Evolutionary conservation across 1,139 yeast genomes (phyloP), one percentile per base, ranked within the genome.

Genomic region (Debaryomyces udenii): DNA sequence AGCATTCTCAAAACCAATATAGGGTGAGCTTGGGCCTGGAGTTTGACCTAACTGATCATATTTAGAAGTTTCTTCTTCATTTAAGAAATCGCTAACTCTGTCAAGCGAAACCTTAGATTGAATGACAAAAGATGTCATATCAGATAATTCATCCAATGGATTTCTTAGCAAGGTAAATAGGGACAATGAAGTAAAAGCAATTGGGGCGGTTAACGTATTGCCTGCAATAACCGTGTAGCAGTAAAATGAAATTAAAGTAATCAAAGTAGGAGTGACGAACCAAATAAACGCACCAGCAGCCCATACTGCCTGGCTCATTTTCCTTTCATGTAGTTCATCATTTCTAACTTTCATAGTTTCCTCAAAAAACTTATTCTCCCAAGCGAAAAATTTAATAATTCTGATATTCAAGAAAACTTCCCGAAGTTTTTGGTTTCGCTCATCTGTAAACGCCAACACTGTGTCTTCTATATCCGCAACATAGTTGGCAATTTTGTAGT

Each of bases 391-490:
- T 65, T 93, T 93, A 70, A 93, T 85, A 55, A 93, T 88, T 62
- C 98, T 80, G 49, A 93, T 91, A 51, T 94, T 86, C 64, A 86
- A 95, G 53, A 93, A 81, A n/a, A 96, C 80, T 66, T 93, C 99
- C 60, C 89, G 93, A 54, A 93, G 77, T 63, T 88, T 89, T 61
- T 90, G 96, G 46, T 93, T 87, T 65, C 99, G 83, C 62, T 80
- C 80, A 63, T 93, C 99, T 14, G 98, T 90, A 22, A 86, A 74
- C 10, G 76, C 80, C 67, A 93, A 76, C 73, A 86, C 80, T 35
- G 72, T 73, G 59, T 85, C 81, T 61, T 91, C 97, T 46, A 77
- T 71, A 7, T 64, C 59, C 42, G 91, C 95, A 37, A 87, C 67
- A 53, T 71, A 68, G 40, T 67, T 68, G 20, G 96, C 83, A 36